Evolutionary conservation across 2,329 filamentous ascomycete genomes (phyloP).

Genomic region (Fusarium phyllophilum): DNA sequence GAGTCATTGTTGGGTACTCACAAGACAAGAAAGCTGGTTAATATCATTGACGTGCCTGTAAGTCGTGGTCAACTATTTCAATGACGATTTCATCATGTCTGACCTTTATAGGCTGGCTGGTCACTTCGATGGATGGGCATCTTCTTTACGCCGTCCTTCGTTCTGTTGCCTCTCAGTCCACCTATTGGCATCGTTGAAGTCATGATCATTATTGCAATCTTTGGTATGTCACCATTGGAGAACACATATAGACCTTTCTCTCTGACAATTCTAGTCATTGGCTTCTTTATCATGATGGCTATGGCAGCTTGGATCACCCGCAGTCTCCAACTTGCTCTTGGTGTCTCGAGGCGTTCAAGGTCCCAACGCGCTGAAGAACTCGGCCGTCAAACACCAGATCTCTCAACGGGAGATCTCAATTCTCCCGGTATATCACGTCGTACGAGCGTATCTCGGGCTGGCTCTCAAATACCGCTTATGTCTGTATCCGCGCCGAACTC

Average conservation of each 20-base stretch:
- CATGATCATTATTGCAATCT: conserved; percentile 68
- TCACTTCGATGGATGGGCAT: conserved; percentile 68
- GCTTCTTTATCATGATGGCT: conserved; percentile 63
- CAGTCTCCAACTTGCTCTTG: conserved; percentile 61
- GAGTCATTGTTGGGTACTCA: conserved; percentile 60
- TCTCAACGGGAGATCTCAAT: conserved; percentile 53
- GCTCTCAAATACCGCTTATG: conserved; percentile 37
- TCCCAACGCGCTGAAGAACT: conserved; percentile 63
- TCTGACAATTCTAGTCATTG: conserved; percentile 56
- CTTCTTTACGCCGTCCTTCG: conserved; percentile 69
- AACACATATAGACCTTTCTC: neutral
- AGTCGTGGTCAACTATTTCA: conserved; percentile 15
- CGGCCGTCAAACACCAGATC: conserved; percentile 51
- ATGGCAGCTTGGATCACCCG: conserved; percentile 65
- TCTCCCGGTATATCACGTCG: conserved; percentile 42
- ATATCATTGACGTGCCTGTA: conserved; percentile 64
- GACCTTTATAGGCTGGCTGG: conserved; percentile 61
- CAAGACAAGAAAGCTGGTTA: conserved; percentile 59
- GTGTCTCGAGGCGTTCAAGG: conserved; percentile 62
- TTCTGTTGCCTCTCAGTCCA: conserved; percentile 66
- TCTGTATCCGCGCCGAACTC: conserved; percentile 22
- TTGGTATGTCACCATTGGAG: conserved; percentile 54
- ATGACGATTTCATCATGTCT: neutral
- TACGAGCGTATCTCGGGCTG: conserved; percentile 40
- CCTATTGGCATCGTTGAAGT: conserved; percentile 64